Evolutionary conservation across 805 yeast genomes (phyloP), one percentile per base, ranked within the genome.

Genomic region (Hanseniaspora hatyaiensis): DNA sequence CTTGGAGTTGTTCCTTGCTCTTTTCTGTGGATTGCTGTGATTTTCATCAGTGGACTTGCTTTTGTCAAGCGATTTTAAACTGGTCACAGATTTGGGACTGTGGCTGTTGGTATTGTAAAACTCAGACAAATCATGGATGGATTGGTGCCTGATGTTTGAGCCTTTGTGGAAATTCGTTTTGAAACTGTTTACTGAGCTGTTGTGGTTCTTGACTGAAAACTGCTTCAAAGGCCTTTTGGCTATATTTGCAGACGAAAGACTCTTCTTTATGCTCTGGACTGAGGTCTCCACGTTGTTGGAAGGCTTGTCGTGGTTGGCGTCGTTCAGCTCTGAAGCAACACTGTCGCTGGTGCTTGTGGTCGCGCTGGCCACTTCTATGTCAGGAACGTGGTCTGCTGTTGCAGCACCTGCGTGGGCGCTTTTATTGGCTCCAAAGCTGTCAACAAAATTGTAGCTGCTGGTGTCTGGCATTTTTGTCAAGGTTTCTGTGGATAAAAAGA

Each of bases 21-120:
- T 15, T 55, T 50, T 3, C 49, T 55, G 13, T 56, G 42, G 40
- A 50, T 55, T 53, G 52, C 54, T 55, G 51, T 58, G 50, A 52
- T 54, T 31, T 47, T 22, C 41, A 11, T 22, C 44, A 9, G 15
- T 40, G 13, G 28, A 26, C 13, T 30, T 33, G 16, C n/a, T 29
- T 16, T 30, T 20, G 4, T n/a, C 16, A 15, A 22, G 8, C 18
- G 31, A 30, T 11, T 23, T 16, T 23, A 34, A n/a, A 23, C 42
- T 45, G 12, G 8, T 31, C 1, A 45, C 8, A 16, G 49, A 45
- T 31, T 16, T 37, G 4, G 42, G 42, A 31, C 49, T 45, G 13
- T 45, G 34, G 12, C 34, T 30, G 16, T 37, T 34, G 2, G 24
- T 37, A 24, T 9, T 37, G 15, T 18, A 37, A 18, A 30, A 37